phyloP scores from a whole-genome alignment of 805 yeast species.

The Kazachstania viticola region DNA sequence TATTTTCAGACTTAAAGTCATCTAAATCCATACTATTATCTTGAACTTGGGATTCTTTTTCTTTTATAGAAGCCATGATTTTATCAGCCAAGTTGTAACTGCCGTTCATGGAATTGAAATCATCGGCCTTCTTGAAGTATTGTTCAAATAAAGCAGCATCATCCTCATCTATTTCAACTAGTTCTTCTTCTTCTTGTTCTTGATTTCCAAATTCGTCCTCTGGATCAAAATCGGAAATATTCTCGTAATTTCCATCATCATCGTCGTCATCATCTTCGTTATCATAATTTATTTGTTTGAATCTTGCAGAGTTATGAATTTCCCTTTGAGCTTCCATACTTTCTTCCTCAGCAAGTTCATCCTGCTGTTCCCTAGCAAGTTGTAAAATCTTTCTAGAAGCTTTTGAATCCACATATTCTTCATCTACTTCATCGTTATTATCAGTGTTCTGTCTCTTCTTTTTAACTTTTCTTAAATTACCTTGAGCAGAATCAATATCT shows the following conservation, averaged over 20 bases:
- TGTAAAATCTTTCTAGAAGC: conserved; percentile 77
- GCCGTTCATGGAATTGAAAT: conserved; percentile 29
- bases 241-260: conserved; percentile 29
- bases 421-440: conserved; percentile 32
- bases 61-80: conserved; percentile 80
- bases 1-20: conserved; percentile 5
- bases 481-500: conserved; percentile 66
- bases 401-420: conserved; percentile 64
- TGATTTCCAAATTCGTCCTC: conserved; percentile 35
- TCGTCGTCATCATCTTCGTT: conserved; percentile 49
- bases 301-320: conserved; percentile 25
- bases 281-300: conserved; percentile 26
- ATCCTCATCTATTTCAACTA: conserved; percentile 58
- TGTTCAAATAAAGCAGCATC: conserved; percentile 79
- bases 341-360: conserved; percentile 70
- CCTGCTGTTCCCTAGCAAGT: conserved; percentile 87
- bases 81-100: conserved; percentile 78
- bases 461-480: conserved; percentile 44
- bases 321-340: conserved; percentile 21
- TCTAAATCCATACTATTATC: conserved; percentile 11
- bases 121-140: conserved; percentile 41
- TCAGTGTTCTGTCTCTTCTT: conserved; percentile 24
- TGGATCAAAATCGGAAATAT: conserved; percentile 42
- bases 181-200: conserved; percentile 45
- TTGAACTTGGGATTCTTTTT: conserved; percentile 39